These are phyloP conservation scores for Annulohypoxylon maeteangense DNA, from an alignment of 495 filamentous ascomycete genomes.

Conservation along the genomic window DNA sequence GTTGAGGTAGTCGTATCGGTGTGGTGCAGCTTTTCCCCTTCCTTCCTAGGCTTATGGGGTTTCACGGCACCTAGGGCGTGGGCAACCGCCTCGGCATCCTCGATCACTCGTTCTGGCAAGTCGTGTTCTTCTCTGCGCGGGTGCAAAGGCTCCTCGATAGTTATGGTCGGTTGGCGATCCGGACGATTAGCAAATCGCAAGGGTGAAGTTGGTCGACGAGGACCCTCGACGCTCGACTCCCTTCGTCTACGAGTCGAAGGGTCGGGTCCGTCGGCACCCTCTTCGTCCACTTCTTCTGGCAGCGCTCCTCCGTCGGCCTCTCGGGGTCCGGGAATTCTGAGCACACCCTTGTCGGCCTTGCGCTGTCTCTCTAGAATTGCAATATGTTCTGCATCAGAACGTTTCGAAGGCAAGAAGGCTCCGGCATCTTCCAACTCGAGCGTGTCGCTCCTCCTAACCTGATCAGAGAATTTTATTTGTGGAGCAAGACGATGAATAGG, in stretches of 20 bases:
- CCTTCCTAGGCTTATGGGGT: slow-evolving; percentile 50
- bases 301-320: slow-evolving; percentile 84
- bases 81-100: slow-evolving; percentile 50
- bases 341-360: slow-evolving; percentile 74
- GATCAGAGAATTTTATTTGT: slow-evolving; percentile 72
- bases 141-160: slow-evolving; percentile 69
- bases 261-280: slow-evolving; percentile 40
- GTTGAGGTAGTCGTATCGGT: slow-evolving; percentile 36
- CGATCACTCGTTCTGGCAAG: slow-evolving; percentile 48
- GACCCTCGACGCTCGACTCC: slow-evolving; percentile 42
- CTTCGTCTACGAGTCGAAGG: slow-evolving; percentile 23
- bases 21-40: slow-evolving; percentile 42
- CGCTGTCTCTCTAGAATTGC: slow-evolving; percentile 86
- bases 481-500: slow-evolving; percentile 28
- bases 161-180: slow-evolving; percentile 66
- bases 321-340: slow-evolving; percentile 87
- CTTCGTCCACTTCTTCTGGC: slow-evolving; percentile 62
- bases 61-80: slow-evolving; percentile 50
- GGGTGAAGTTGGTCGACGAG: slow-evolving; percentile 31
- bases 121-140: slow-evolving; percentile 45
- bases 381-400: slow-evolving; percentile 79
- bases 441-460: slow-evolving; percentile 62
- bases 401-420: slow-evolving; percentile 61
- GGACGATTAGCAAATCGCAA: slow-evolving; percentile 47
- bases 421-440: slow-evolving; percentile 48